These are phyloP conservation scores for Metschnikowia peoriensis DNA, from an alignment of 805 yeast genomes.

Conservation along the genomic window DNA sequence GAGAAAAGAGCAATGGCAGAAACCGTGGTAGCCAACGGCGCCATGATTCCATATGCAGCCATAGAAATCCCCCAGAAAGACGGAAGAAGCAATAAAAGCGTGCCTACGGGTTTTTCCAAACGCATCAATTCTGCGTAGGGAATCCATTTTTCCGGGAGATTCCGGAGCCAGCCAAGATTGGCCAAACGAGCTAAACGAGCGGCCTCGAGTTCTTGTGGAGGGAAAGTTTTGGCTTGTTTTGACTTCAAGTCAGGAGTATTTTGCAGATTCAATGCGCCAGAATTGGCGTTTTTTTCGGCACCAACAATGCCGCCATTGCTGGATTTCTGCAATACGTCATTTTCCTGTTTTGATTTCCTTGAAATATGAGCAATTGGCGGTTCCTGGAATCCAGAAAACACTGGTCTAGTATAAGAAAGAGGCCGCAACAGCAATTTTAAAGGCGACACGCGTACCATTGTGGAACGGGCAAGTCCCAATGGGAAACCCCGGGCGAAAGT, in stretches of 20 bases:
- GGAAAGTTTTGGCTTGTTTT: conserved; percentile 18
- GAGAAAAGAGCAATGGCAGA: conserved; percentile 70
- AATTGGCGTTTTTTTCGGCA: background rate
- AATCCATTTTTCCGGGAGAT: conserved; percentile 68
- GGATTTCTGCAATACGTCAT: background rate
- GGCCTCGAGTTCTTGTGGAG: conserved; percentile 44
- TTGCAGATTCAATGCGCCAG: background rate
- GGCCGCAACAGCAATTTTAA: conserved; percentile 1
- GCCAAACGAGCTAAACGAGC: conserved; percentile 53
- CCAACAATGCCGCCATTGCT: background rate
- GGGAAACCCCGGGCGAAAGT: background rate
- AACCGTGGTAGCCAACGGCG: conserved; percentile 62
- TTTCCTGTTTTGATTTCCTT: background rate
- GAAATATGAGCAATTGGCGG: conserved; percentile 10
- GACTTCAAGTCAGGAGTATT: background rate
- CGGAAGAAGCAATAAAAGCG: conserved; percentile 78
- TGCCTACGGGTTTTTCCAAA: conserved; percentile 94
- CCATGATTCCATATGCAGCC: conserved; percentile 75
- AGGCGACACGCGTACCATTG: background rate
- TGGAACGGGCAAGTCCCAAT: background rate
- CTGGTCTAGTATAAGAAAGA: background rate
- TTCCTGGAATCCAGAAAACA: conserved; percentile 11
- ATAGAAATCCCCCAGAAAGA: conserved; percentile 90
- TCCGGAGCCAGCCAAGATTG: conserved; percentile 46
- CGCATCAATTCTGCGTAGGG: conserved; percentile 94